Conservation (phyloP, 768 basidiomycete genomes). For the Mycena vitilis region DNA sequence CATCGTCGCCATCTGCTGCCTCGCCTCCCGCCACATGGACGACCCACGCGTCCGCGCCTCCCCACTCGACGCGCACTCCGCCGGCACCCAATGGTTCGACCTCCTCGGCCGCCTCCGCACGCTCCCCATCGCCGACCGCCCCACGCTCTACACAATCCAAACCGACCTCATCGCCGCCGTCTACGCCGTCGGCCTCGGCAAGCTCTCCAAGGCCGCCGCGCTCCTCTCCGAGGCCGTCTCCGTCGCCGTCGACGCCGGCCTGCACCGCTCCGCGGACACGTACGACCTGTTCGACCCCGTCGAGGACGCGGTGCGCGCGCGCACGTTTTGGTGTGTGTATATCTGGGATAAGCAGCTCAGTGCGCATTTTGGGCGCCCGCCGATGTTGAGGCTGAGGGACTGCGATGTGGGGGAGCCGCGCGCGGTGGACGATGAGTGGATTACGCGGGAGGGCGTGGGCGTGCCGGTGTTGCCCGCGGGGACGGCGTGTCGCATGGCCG, state of each 20-base stretch:
- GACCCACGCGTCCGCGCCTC: slow-evolving; percentile 90
- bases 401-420: slow-evolving; percentile 92
- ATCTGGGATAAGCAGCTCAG: slow-evolving; percentile 95
- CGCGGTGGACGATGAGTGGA: slow-evolving; percentile 89
- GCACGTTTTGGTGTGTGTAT: slow-evolving; percentile 97
- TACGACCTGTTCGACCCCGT: slow-evolving; percentile 91
- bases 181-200: slow-evolving; percentile 91
- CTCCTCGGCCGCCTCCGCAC: slow-evolving; percentile 88
- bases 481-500: slow-evolving; percentile 80
- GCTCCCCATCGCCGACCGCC: slow-evolving; percentile 88
- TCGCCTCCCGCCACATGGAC: slow-evolving; percentile 93
- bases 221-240: slow-evolving; percentile 90
- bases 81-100: slow-evolving; percentile 93
- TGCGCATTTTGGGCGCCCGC: slow-evolving; percentile 90
- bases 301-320: slow-evolving; percentile 91
- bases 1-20: slow-evolving; percentile 92
- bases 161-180: slow-evolving; percentile 92
- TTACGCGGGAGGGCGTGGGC: slow-evolving; percentile 77
- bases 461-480: slow-evolving; percentile 69
- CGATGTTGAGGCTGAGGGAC: slow-evolving; percentile 87
- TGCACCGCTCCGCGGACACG: slow-evolving; percentile 88
- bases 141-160: slow-evolving; percentile 93
- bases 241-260: slow-evolving; percentile 87
- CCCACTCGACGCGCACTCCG: slow-evolving; percentile 84
- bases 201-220: slow-evolving; percentile 87